Evolutionary conservation across 23 red algal species (phyloP).

Genomic region (Agarophyton chilense): DNA sequence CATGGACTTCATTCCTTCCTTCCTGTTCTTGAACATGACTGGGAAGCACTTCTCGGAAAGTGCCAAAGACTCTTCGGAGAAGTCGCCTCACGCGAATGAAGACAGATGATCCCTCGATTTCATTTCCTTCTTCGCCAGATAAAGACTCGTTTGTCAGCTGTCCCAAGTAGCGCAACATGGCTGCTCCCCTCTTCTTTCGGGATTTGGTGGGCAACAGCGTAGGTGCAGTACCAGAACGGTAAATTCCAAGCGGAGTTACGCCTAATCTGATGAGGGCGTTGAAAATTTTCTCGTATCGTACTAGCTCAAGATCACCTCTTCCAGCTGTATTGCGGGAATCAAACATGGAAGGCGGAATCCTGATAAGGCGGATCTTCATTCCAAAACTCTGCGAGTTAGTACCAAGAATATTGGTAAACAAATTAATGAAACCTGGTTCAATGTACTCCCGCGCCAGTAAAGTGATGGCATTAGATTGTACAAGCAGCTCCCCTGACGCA

Average conservation of each 20-base stretch:
- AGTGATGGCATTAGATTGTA: slow-evolving; percentile 65
- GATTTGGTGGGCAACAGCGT: slow-evolving; percentile 37
- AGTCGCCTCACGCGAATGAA: not conserved
- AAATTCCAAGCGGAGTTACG: slow-evolving; percentile 80
- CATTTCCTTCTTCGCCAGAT: not conserved
- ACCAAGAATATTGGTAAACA: slow-evolving; percentile 66
- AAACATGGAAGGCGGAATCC: slow-evolving; percentile 48
- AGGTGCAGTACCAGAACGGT: slow-evolving; percentile 87
- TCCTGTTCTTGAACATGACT: not conserved
- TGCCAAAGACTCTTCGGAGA: slow-evolving; percentile 16
- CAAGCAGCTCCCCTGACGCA: slow-evolving; percentile 80
- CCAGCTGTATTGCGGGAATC: not conserved
- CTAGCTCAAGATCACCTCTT: not conserved
- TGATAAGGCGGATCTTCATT: slow-evolving; percentile 68
- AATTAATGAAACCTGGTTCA: slow-evolving; percentile 72
- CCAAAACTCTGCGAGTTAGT: not conserved
- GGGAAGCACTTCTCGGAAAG: slow-evolving; percentile 11
- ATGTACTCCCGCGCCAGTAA: slow-evolving; percentile 75
- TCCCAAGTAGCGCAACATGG: slow-evolving; percentile 11
- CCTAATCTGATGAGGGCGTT: slow-evolving; percentile 49
- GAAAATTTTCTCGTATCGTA: slow-evolving; percentile 61
- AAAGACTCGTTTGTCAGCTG: not conserved
- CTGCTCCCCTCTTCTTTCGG: slow-evolving; percentile 33
- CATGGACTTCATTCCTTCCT: slow-evolving; percentile 13
- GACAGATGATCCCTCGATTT: not conserved